phyloP scores from a whole-genome alignment of 768 basidiomycete species.

The Mycena latifolia region DNA sequence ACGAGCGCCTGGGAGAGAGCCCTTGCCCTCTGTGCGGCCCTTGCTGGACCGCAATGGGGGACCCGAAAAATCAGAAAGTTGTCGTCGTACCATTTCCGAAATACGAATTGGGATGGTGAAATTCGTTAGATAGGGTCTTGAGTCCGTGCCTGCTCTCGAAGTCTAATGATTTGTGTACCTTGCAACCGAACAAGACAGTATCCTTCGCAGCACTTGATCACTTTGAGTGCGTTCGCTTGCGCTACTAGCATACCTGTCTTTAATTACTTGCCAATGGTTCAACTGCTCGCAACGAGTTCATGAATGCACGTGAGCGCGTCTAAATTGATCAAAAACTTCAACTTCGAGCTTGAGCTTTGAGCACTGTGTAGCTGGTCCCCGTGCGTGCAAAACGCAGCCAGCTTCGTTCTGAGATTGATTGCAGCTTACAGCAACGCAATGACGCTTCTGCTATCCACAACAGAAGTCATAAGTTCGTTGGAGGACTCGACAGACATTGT shows the following conservation, averaged over 20 bases:
- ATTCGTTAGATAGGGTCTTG: no score
- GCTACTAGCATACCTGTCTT: no score
- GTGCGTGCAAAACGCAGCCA: constrained; percentile 11
- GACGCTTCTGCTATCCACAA: constrained; percentile 42
- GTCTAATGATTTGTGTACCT: no score
- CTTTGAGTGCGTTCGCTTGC: no score
- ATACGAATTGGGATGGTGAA: constrained; percentile 53
- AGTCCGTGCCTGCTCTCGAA: no score
- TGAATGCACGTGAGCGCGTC: constrained; percentile 30
- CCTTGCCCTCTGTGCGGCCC: constrained; percentile 79
- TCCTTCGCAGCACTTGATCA: no score
- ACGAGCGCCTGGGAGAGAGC: constrained; percentile 81
- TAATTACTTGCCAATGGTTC: no score
- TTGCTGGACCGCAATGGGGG: constrained; percentile 82
- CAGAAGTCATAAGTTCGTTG: constrained; percentile 65
- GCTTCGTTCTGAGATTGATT: neutral
- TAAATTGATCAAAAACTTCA: neutral
- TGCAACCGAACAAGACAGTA: no score
- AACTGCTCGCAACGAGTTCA: no score
- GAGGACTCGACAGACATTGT: constrained; percentile 72
- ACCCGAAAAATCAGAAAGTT: constrained; percentile 58
- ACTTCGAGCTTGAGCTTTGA: no score
- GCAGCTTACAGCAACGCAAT: constrained; percentile 24
- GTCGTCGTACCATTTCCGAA: constrained; percentile 66
- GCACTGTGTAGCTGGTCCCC: neutral